These are phyloP conservation scores for Vitis riparia DNA, from an alignment of 164 flowering plant genomes.

Conservation along the genomic window DNA sequence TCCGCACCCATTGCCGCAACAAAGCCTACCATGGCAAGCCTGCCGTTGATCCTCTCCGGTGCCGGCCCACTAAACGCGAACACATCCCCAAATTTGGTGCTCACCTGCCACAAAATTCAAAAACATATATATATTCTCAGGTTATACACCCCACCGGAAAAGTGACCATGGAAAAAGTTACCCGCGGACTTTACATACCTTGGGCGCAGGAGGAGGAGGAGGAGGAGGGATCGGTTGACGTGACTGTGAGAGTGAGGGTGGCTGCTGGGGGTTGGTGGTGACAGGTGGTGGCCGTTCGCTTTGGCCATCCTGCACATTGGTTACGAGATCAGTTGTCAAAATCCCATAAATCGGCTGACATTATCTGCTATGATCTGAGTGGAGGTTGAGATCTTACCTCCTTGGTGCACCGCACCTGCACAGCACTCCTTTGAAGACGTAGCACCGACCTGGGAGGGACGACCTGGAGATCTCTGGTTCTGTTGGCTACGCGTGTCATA, in stretches of 20 bases:
- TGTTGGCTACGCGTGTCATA: neutral
- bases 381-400: slow-evolving; percentile 13
- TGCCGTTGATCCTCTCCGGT: slow-evolving; percentile 91
- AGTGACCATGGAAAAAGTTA: no score
- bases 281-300: neutral
- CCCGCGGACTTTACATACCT: no score
- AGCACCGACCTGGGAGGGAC: neutral
- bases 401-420: slow-evolving; percentile 20
- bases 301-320: slow-evolving; percentile 2
- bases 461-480: neutral
- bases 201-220: neutral
- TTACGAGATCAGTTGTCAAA: neutral
- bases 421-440: slow-evolving; percentile 4
- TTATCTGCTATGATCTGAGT: neutral
- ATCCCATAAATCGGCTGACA: neutral
- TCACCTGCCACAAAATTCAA: slow-evolving; percentile 24
- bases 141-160: no score
- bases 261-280: neutral
- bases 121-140: no score
- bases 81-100: slow-evolving; percentile 60
- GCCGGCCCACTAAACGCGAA: slow-evolving; percentile 80
- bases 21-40: slow-evolving; percentile 88
- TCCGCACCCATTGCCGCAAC: slow-evolving; percentile 79
- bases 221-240: neutral
- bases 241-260: neutral